These are phyloP conservation scores for Colletotrichum limetticola DNA, from an alignment of 2,329 filamentous ascomycete species.

Conservation along the genomic window DNA sequence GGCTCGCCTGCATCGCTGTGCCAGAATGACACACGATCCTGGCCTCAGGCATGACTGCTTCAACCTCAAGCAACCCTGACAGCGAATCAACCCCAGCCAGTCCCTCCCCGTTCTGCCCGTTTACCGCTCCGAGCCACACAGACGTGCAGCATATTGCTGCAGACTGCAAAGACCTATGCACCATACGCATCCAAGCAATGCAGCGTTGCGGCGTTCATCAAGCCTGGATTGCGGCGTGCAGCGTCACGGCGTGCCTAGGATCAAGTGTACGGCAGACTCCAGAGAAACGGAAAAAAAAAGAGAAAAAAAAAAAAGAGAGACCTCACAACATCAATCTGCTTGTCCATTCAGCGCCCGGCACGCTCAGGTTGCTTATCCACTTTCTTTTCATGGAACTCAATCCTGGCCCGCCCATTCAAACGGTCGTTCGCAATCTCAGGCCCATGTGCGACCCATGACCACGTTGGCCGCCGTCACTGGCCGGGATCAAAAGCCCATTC, in stretches of 20 bases:
- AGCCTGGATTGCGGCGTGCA: background rate
- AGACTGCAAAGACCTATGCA: slow-evolving; percentile 21
- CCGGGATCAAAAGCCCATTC: slow-evolving; percentile 19
- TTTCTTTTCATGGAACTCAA: slow-evolving; percentile 9
- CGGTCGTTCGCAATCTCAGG: slow-evolving; percentile 35
- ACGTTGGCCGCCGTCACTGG: slow-evolving; percentile 35
- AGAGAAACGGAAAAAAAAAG: background rate
- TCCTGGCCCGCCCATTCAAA: slow-evolving; percentile 30
- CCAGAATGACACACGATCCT: slow-evolving; percentile 5
- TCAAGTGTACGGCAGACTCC: background rate
- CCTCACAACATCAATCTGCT: background rate
- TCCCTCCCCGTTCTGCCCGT: slow-evolving; percentile 27
- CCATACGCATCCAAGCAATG: slow-evolving; percentile 23
- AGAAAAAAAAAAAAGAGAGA: too few species aligned
- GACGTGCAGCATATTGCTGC: slow-evolving; percentile 13
- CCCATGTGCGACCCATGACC: slow-evolving; percentile 35
- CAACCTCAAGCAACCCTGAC: slow-evolving; percentile 3
- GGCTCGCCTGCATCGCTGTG: background rate
- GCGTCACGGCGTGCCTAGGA: background rate
- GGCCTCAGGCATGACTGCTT: slow-evolving; percentile 35
- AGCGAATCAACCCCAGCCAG: slow-evolving; percentile 24
- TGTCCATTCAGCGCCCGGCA: slow-evolving; percentile 13
- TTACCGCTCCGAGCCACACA: slow-evolving; percentile 34
- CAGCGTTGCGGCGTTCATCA: slow-evolving; percentile 25
- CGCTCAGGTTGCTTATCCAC: background rate